A percentile compares a stretch with the other conserved stretches of the same genome.
Evolutionary conservation across 768 basidiomycete species (phyloP).

Genomic region (Leccinum truebloodii): DNA sequence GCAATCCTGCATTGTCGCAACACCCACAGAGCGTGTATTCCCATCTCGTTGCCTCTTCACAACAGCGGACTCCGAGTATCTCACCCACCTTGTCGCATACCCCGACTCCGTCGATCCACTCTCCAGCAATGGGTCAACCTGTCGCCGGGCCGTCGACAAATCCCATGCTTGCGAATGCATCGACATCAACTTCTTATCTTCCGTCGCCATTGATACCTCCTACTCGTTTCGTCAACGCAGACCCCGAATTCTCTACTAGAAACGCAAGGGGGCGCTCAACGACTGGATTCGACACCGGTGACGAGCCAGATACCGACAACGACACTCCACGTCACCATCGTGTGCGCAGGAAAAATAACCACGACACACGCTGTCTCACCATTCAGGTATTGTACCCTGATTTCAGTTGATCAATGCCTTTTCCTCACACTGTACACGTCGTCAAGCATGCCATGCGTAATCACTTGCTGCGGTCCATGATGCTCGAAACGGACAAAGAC

Average conservation of each 20-base stretch:
- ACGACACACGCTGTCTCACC: conserved; percentile 64
- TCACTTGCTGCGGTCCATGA: conserved; percentile 64
- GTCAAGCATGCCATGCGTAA: conserved; percentile 67
- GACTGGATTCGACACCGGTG: conserved; percentile 38
- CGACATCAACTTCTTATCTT: conserved; percentile 7
- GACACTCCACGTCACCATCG: conserved; percentile 37
- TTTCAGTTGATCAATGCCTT: neutral
- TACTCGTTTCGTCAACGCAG: conserved; percentile 23
- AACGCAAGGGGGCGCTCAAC: conserved; percentile 33
- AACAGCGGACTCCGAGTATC: conserved; percentile 33
- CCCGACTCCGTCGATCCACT: conserved; percentile 26
- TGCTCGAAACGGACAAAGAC: conserved; percentile 51
- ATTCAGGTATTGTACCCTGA: conserved; percentile 52
- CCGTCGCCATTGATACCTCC: conserved; percentile 20
- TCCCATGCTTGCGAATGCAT: conserved; percentile 1
- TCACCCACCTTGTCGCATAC: conserved; percentile 33
- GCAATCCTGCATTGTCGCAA: conserved; percentile 5
- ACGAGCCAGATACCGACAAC: conserved; percentile 37
- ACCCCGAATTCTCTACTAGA: conserved; percentile 11
- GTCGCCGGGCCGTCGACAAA: conserved; percentile 12
- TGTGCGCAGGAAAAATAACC: conserved; percentile 53
- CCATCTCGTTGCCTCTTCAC: conserved; percentile 13
- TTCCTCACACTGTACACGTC: conserved; percentile 9
- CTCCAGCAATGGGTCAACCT: conserved; percentile 14
- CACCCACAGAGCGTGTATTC: conserved; percentile 11